phyloP scores from a whole-genome alignment of 1,284 basidiomycete species.

The Austroboletus sp. region DNA sequence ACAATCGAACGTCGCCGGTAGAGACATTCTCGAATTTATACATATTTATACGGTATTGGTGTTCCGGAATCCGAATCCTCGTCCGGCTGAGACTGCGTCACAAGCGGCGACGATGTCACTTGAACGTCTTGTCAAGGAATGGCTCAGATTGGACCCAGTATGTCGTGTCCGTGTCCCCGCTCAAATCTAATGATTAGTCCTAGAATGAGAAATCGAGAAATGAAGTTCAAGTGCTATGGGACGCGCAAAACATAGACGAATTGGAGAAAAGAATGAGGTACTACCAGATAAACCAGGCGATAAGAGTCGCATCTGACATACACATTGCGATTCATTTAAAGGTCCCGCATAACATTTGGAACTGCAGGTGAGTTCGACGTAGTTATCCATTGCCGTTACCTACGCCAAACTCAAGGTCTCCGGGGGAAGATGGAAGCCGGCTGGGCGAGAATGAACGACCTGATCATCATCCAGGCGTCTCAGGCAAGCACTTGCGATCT shows the following conservation, averaged over 20 bases:
- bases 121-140: slow-evolving; percentile 46
- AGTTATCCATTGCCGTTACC: background rate
- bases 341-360: slow-evolving; percentile 73
- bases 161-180: background rate
- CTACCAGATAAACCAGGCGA: slow-evolving; percentile 4
- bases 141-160: slow-evolving; percentile 53
- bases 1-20: no score
- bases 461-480: slow-evolving; percentile 76
- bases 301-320: background rate
- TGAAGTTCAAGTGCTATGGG: slow-evolving; percentile 51
- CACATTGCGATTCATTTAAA: slow-evolving; percentile 22
- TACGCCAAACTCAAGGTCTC: slow-evolving; percentile 46
- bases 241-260: slow-evolving; percentile 40
- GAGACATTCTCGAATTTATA: no score
- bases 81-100: background rate
- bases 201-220: slow-evolving; percentile 51
- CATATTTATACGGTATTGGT: background rate
- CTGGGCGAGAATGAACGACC: slow-evolving; percentile 80
- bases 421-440: slow-evolving; percentile 80
- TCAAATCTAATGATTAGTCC: background rate
- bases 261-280: slow-evolving; percentile 57
- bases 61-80: background rate
- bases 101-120: slow-evolving; percentile 23
- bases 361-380: slow-evolving; percentile 58
- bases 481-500: slow-evolving; percentile 43